Evolutionary conservation across 208 protist species (phyloP).

Genomic region (Strigomonas galati): DNA sequence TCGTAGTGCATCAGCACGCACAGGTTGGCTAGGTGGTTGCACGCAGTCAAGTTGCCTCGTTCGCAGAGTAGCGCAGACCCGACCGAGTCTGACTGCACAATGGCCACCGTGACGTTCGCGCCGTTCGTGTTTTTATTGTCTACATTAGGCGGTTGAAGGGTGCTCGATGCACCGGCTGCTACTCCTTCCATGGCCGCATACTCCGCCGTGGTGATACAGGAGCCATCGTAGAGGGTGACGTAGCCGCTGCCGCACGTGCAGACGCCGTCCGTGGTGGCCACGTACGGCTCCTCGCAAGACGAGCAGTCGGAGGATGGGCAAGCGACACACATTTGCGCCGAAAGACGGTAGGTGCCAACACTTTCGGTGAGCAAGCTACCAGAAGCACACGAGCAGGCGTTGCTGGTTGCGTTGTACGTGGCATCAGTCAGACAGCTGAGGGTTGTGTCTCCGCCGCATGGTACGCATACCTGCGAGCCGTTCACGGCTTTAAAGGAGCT

Average conservation of each 20-base stretch:
- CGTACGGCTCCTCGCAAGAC: conserved; percentile 42
- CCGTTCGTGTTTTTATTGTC: conserved; percentile 31
- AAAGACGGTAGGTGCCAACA: conserved; percentile 27
- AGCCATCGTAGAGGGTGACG: conserved; percentile 49
- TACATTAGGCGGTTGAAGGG: conserved; percentile 38
- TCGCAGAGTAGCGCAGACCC: conserved; percentile 46
- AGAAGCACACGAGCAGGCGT: conserved; percentile 29
- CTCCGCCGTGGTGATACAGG: conserved; percentile 32
- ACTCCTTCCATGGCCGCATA: conserved; percentile 27
- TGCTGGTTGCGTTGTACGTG: conserved; percentile 23
- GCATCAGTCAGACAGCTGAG: conserved; percentile 27
- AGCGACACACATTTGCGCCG: conserved; percentile 42
- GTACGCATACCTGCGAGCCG: conserved; percentile 31
- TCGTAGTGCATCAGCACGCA: conserved; percentile 73
- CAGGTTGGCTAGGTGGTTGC: conserved; percentile 69
- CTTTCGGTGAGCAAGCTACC: conserved; percentile 37
- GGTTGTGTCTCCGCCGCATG: conserved; percentile 38
- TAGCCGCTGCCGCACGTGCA: conserved; percentile 39
- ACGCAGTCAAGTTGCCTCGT: conserved; percentile 41
- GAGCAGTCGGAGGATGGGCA: conserved; percentile 27
- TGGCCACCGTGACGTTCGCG: conserved; percentile 10
- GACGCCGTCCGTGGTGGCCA: conserved; percentile 8
- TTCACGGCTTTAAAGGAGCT: conserved; percentile 23
- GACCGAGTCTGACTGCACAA: conserved; percentile 28
- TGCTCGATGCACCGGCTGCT: conserved; percentile 14